Evolutionary conservation across 164 flowering plant species (phyloP), one percentile per base, ranked within the genome.

Genomic region (Liquidambar formosana): DNA sequence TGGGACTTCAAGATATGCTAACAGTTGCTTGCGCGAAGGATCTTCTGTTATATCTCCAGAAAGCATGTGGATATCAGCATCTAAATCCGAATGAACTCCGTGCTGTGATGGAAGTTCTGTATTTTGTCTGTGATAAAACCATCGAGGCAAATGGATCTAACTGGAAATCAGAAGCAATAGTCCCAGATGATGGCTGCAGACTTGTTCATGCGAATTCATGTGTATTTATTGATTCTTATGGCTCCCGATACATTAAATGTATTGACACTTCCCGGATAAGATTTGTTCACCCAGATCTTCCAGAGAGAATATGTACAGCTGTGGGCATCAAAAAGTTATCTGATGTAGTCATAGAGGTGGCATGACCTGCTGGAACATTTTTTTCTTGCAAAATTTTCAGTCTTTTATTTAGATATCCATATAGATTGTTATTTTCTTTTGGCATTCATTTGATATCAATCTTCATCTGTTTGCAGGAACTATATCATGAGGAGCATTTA

Each of bases 1-100:
- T 95, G 78, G 99, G 99, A 57, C 91, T 95, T 74, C 94, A 89
- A 76, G 97, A 95, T 57, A 69, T 68, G 70, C 74, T 95, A 53
- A 91, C 96, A 33, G 70, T 86, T 74, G 53, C 78, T 46, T 82
- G 92, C 76, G 97, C 97, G 54, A 95, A 84, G 79, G 86, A 82
- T 71, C 80, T 95, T 72, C 90, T 95, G n/a, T 65, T 74, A 52
- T 80, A 78, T 78, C 91, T 95, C 57, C 97, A 89, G 79, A 86
- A 79, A 75, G 81, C 86, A 57, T 90, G 97, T 79, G 99, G 99
- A 65, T 95, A 91, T 77, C 97, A 89, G 76, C 93, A 84, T 66
- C 75, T 95, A 49, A 95, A 93, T 78, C 99, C 97, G 64, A 95
- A 95, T 73, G 99, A 95, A 77, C 86, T 93, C 28, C 96, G 97